Base-by-base conservation (phyloP, 78 protist genomes). In the Capsaspora owczarzaki region DNA sequence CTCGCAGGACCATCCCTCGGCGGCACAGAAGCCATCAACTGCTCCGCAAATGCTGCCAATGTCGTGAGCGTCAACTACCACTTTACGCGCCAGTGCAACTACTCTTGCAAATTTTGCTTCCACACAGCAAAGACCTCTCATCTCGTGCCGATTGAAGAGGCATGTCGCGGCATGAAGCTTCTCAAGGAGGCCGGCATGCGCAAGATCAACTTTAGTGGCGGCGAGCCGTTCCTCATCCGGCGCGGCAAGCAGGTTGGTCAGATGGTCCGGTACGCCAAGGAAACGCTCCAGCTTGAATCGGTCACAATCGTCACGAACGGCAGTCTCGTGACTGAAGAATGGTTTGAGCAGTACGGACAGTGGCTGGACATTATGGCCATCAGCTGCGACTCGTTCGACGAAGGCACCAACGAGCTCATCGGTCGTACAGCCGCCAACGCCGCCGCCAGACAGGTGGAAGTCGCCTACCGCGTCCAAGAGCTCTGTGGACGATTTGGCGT, bases 61-160 rank as follows among this genome's bases (percentile, higher is more conserved):
- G n/a, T n/a, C n/a, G n/a, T n/a, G n/a, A n/a, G 56, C 16, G 85
- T 81, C 46, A 81, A 81, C 37, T 81, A 72, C 74, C 85, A 81
- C 79, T 37, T 81, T 12, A 69, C 78, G 3, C 29, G 85, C 35
- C 42, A 46, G 70, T 81, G 85, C 85, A 81, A 81, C 47, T 81
- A 74, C 38, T 16, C 3, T 5, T 81, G 85, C 74, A 33, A 47
- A 8, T 81, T 63, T 46, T 81, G 85, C 79, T 81, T 71, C 14
- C 85, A 81, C 44, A 81, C 85, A 27, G 66, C 77, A 14, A 71
- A 27, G 38, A 38, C 78, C 16, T 20, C 33, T n/a, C 23, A 37
- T 8, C 47, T 37, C 63, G 31, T 12, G 27, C 6, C 66, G 63
- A 8, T 77, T 8, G 69, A 53, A 16, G 74, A 77, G 23, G 63